phyloP scores from a whole-genome alignment of 1,284 basidiomycete genomes.

The Amylostereum chailletii region DNA sequence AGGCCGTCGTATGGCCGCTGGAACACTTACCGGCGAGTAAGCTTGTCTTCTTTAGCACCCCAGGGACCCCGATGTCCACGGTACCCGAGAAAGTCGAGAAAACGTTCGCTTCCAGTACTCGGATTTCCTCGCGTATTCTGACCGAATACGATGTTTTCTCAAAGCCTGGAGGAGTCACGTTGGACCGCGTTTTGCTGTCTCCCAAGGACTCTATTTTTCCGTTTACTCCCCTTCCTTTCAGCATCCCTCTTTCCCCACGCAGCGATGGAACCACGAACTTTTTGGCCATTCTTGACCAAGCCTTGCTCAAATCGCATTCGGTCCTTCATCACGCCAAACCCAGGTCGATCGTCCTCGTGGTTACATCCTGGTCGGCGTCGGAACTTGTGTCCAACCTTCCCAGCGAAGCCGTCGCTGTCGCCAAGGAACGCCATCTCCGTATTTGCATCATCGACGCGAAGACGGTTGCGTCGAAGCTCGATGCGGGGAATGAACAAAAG shows the following conservation, averaged over 20 bases:
- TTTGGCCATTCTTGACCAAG: slow-evolving; percentile 60
- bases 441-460: slow-evolving; percentile 54
- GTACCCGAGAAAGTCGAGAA: slow-evolving; percentile 49
- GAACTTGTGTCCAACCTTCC: slow-evolving; percentile 55
- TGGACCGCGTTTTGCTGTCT: slow-evolving; percentile 52
- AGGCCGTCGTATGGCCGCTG: slow-evolving; percentile 9
- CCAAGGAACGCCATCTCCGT: slow-evolving; percentile 40
- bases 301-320: slow-evolving; percentile 58
- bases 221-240: slow-evolving; percentile 38
- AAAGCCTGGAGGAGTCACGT: slow-evolving; percentile 55
- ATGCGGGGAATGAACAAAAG: slow-evolving; percentile 21
- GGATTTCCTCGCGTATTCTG: slow-evolving; percentile 48
- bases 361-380: slow-evolving; percentile 50
- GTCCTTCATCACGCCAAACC: slow-evolving; percentile 49
- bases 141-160: slow-evolving; percentile 64
- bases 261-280: slow-evolving; percentile 51
- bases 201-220: slow-evolving; percentile 25
- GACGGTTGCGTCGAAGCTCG: slow-evolving; percentile 17
- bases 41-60: slow-evolving; percentile 54
- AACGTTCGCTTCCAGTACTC: slow-evolving; percentile 43
- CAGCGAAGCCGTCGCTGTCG: slow-evolving; percentile 27
- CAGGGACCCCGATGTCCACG: slow-evolving; percentile 41
- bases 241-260: slow-evolving; percentile 41
- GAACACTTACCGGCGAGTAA: slow-evolving; percentile 35
- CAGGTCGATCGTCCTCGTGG: slow-evolving; percentile 49